A percentile compares a stretch with the other conserved stretches of the same genome.
phyloP scores from a whole-genome alignment of 805 yeast genomes.

The Saccharomycodes ludwigii region DNA sequence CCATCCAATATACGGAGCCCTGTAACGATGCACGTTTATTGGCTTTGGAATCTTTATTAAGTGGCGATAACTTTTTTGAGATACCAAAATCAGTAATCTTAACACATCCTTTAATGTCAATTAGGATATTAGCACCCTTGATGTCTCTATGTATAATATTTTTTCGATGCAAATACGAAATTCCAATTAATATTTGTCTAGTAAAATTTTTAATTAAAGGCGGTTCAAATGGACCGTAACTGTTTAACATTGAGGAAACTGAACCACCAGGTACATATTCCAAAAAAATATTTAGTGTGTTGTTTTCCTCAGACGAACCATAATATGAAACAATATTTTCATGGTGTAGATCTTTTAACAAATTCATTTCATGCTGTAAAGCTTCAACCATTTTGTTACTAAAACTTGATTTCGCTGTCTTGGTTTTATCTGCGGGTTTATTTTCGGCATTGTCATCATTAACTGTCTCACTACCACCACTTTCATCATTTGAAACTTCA shows the following conservation, averaged over 20 bases:
- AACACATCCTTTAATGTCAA: slow-evolving; percentile 68
- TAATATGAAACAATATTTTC: slow-evolving; percentile 86
- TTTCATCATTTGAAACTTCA: slow-evolving; percentile 21
- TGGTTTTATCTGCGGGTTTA: slow-evolving; percentile 11
- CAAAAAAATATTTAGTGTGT: slow-evolving; percentile 63
- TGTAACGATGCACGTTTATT: slow-evolving; percentile 70
- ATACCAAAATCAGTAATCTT: slow-evolving; percentile 84
- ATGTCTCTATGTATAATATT: slow-evolving; percentile 79
- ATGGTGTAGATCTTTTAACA: slow-evolving; percentile 72
- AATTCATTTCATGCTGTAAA: slow-evolving; percentile 64
- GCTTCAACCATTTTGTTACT: slow-evolving; percentile 61
- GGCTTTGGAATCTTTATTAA: slow-evolving; percentile 29
- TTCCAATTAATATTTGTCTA: slow-evolving; percentile 63
- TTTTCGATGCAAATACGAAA: slow-evolving; percentile 59
- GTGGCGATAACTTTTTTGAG: slow-evolving; percentile 53
- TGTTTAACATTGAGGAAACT: slow-evolving; percentile 54
- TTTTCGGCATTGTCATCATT: slow-evolving; percentile 11
- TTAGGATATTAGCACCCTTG: slow-evolving; percentile 77
- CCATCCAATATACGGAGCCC: slow-evolving; percentile 98
- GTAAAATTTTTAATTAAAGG: slow-evolving; percentile 60
- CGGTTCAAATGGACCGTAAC: slow-evolving; percentile 74
- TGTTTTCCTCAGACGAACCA: slow-evolving; percentile 72
- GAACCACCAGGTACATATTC: slow-evolving; percentile 70
- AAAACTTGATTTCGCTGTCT: slow-evolving; percentile 10
- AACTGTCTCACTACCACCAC: slow-evolving; percentile 10